phyloP scores from a whole-genome alignment of 495 filamentous ascomycete genomes.

The Hypoxylon cercidicola region DNA sequence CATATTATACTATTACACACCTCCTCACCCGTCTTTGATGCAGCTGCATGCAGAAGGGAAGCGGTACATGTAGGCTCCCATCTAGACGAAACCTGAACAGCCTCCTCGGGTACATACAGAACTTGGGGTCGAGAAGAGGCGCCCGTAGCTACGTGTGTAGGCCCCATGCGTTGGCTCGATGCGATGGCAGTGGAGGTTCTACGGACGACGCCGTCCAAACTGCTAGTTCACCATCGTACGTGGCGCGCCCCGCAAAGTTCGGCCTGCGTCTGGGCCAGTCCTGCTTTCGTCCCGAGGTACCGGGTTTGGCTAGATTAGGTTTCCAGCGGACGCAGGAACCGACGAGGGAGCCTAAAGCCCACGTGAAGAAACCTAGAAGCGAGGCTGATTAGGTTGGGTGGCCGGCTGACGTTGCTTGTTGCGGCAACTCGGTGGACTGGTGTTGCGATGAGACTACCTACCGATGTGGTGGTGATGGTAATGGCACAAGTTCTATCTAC shows the following conservation, averaged over 20 bases:
- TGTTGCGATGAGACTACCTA: conserved; percentile 4
- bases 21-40: no score
- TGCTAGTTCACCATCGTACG: conserved; percentile 6
- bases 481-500: neutral
- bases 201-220: no score
- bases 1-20: no score
- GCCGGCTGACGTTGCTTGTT: conserved; percentile 20
- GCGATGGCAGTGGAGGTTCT: no score
- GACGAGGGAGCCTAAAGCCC: conserved; percentile 24
- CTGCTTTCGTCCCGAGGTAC: conserved; percentile 14
- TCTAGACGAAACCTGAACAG: no score
- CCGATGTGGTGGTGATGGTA: neutral
- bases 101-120: no score
- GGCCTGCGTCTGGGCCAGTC: neutral
- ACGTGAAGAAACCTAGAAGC: conserved; percentile 30
- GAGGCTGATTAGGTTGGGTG: conserved; percentile 15
- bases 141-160: no score
- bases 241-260: no score
- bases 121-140: no score
- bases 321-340: conserved; percentile 37
- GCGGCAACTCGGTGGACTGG: conserved; percentile 5
- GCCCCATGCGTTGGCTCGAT: no score
- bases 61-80: no score
- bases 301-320: conserved; percentile 31
- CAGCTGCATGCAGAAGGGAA: no score